Evolutionary conservation across 169 alveolate species (phyloP), one percentile per base, ranked within the genome.

Genomic region (Plasmodium relictum): DNA sequence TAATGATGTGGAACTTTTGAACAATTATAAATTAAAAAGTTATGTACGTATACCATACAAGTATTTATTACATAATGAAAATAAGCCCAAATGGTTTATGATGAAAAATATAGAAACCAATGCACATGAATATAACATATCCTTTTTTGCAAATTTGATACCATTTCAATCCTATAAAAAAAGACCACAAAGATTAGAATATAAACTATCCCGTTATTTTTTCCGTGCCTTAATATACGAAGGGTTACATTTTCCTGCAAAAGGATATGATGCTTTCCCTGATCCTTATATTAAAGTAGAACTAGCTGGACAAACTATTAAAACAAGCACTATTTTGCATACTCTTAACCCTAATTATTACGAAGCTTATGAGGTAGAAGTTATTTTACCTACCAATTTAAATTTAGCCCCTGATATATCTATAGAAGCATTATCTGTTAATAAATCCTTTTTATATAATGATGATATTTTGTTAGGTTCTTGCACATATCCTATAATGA

Each of bases 181-280:
- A 58, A 74, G 98, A 42, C 96, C 97, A 0, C 92, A 88, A 6
- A 85, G 98, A n/a, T 88, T 96, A 54, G 96, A 93, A 63, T 96
- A 96, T 88, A 92, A 92, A 65, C 89, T 96, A 39, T 70, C 94
- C 44, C 88, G 89, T 44, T 94, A 89, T 78, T 92, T 88, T 63
- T 96, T 93, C 50, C 93, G 98, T 24, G 93, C 98, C 10, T 92
- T 96, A 88, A 93, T 96, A 24, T 96, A 96, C 74, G 98, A 96
- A 74, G 98, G 97, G 16, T 87, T 96, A 78, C 96, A 96, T 66
- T 92, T 96, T 24, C 97, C 97, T 5, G 96, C 97, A 2, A 91
- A 94, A 50, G 97, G 95, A 22, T 80, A 91, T 48, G 62, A 94
- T 74, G 70, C 72, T 18, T 94, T 94, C 88, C 96, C 96, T 18